phyloP scores from a whole-genome alignment of 2,329 filamentous ascomycete species.

The Neurospora crassa region DNA sequence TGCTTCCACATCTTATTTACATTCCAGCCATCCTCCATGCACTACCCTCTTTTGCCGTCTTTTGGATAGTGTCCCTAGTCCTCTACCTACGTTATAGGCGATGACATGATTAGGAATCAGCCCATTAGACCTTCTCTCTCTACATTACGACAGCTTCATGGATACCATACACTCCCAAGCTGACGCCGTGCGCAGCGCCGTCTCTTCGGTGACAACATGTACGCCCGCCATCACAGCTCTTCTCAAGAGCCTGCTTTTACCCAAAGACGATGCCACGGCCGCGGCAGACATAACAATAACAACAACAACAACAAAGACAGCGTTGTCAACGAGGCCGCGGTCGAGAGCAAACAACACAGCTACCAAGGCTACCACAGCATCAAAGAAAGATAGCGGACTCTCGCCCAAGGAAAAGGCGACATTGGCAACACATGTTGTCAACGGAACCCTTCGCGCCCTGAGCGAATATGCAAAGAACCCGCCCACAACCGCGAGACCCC shows the following conservation, averaged over 20 bases:
- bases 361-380: slow-evolving; percentile 17
- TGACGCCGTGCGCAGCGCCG: slow-evolving; percentile 36
- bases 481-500: slow-evolving; percentile 25
- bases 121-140: slow-evolving; percentile 21
- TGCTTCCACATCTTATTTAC: not conserved
- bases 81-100: slow-evolving; percentile 13
- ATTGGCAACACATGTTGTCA: slow-evolving; percentile 65
- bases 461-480: slow-evolving; percentile 52
- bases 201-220: slow-evolving; percentile 37
- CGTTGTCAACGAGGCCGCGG: slow-evolving; percentile 19
- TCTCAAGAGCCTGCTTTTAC: slow-evolving; percentile 35
- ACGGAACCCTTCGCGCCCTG: slow-evolving; percentile 58
- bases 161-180: slow-evolving; percentile 29
- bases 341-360: slow-evolving; percentile 20
- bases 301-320: slow-evolving; percentile 11
- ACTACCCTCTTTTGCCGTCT: slow-evolving; percentile 9
- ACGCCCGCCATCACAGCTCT: slow-evolving; percentile 33
- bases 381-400: slow-evolving; percentile 32
- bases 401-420: slow-evolving; percentile 51
- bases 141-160: slow-evolving; percentile 27
- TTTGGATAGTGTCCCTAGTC: slow-evolving; percentile 18
- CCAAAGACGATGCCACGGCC: slow-evolving; percentile 21
- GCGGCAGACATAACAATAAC: slow-evolving; percentile 1
- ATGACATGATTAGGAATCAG: slow-evolving; percentile 27
- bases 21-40: slow-evolving; percentile 1